Evolutionary conservation across 768 basidiomycete species (phyloP).

Genomic region (Leucosporidium creatinivorum): DNA sequence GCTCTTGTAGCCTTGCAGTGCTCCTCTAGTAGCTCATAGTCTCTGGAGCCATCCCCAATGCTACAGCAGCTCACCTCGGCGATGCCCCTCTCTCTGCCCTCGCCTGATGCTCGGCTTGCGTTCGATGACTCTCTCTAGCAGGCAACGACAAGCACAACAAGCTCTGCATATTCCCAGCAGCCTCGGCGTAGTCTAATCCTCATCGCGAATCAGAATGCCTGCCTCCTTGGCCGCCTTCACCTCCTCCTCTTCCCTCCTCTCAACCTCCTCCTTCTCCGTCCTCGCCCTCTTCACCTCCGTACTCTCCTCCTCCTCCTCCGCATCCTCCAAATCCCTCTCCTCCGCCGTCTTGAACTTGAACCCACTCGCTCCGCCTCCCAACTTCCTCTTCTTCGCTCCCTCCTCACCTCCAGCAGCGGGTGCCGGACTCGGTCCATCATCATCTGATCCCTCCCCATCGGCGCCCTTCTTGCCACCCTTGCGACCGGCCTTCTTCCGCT

Average conservation of each 20-base stretch:
- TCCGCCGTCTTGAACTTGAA: slow-evolving; percentile 11
- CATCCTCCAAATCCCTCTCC: slow-evolving; percentile 2
- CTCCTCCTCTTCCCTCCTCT: neutral
- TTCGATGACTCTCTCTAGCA: too few relatives aligned
- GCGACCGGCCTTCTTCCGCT: slow-evolving; percentile 77
- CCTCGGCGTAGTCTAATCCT: slow-evolving; percentile 18
- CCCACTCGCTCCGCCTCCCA: neutral
- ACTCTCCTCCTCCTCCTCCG: neutral
- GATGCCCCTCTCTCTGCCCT: too few relatives aligned
- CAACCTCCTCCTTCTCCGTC: slow-evolving; percentile 5
- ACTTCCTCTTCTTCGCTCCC: slow-evolving; percentile 16
- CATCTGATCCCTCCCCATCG: neutral
- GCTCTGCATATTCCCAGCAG: too few relatives aligned
- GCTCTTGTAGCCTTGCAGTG: too few relatives aligned
- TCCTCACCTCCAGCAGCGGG: neutral
- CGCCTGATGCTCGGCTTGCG: too few relatives aligned
- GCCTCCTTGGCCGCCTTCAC: slow-evolving; percentile 12
- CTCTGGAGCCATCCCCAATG: too few relatives aligned
- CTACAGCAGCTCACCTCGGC: too few relatives aligned
- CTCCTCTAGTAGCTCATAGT: too few relatives aligned
- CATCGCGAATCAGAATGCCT: slow-evolving; percentile 32
- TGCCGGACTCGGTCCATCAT: neutral
- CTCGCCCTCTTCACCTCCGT: neutral
- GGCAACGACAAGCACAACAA: too few relatives aligned
- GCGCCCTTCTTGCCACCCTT: slow-evolving; percentile 20